Percentiles rank a stretch among this genome's conserved stretches.
These are phyloP conservation scores for Pseudogymnoascus sp. DNA, from an alignment of 2,329 filamentous ascomycete species.

Conservation along the genomic window DNA sequence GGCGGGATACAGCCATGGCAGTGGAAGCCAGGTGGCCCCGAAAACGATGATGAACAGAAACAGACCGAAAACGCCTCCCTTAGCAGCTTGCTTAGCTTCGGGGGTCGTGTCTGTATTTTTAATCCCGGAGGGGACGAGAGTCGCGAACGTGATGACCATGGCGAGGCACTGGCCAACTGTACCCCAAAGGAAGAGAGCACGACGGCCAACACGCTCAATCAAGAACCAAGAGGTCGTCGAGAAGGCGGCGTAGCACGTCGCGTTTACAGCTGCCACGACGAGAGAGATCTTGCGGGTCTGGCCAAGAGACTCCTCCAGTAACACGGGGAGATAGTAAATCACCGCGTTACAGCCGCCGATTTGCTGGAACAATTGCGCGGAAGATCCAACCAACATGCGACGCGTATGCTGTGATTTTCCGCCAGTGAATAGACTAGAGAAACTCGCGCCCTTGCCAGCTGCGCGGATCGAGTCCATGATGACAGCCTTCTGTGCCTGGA, in stretches of 20 bases:
- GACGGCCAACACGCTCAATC: conserved; percentile 50
- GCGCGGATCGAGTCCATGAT: conserved; percentile 44
- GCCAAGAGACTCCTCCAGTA: neutral
- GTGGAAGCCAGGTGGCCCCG: neutral
- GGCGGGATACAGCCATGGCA: conserved; percentile 3
- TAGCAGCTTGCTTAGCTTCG: neutral
- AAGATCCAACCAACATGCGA: conserved; percentile 28
- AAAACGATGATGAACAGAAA: conserved; percentile 3
- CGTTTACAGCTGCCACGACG: neutral
- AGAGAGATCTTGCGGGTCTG: neutral
- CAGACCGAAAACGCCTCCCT: neutral
- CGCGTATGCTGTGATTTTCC: conserved; percentile 42
- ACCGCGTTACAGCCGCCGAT: conserved; percentile 31
- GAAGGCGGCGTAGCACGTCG: conserved; percentile 36
- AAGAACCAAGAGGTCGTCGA: conserved; percentile 32
- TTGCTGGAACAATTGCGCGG: conserved; percentile 39
- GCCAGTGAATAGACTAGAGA: conserved; percentile 35
- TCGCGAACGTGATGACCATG: neutral
- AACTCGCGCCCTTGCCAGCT: conserved; percentile 23
- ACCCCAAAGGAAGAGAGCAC: conserved; percentile 52
- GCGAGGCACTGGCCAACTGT: neutral
- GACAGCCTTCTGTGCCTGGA: conserved; percentile 40
- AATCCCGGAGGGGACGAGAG: neutral
- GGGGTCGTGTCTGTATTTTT: neutral
- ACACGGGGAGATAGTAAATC: conserved; percentile 26